Conservation (phyloP, 2,329 filamentous ascomycete genomes). For the Didymella pinodella region DNA sequence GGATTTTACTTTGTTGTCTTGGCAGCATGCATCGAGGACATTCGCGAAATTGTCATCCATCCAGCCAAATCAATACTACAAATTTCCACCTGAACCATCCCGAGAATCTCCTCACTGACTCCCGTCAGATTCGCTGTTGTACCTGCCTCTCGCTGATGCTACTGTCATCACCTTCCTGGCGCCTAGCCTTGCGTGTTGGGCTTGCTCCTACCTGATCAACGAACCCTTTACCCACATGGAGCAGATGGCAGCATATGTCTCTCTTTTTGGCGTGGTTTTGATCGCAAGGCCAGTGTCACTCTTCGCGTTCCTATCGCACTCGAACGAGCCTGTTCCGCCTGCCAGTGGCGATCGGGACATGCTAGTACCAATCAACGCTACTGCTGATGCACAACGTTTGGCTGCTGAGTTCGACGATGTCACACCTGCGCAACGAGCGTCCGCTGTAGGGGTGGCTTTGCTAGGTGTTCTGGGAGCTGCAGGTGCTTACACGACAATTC, state of each 20-base stretch:
- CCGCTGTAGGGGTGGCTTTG: constrained; percentile 75
- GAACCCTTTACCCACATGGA: constrained; percentile 82
- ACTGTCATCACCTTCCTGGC: constrained; percentile 89
- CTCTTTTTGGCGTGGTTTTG: constrained; percentile 79
- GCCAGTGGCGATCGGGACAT: constrained; percentile 10
- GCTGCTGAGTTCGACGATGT: constrained; percentile 53
- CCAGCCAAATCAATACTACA: background rate
- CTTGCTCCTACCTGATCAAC: constrained; percentile 76
- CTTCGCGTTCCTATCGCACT: constrained; percentile 53
- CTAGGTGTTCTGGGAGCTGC: constrained; percentile 80
- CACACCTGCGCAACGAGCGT: constrained; percentile 70
- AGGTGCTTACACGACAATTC: constrained; percentile 76
- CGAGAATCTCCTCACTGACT: constrained; percentile 17
- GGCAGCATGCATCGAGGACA: background rate
- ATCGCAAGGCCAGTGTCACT: constrained; percentile 76
- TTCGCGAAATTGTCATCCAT: background rate
- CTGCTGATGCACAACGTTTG: constrained; percentile 28
- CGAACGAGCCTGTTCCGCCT: constrained; percentile 26
- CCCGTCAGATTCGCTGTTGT: constrained; percentile 68
- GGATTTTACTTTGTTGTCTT: background rate
- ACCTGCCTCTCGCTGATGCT: constrained; percentile 84
- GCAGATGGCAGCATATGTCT: constrained; percentile 77
- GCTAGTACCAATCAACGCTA: constrained; percentile 43
- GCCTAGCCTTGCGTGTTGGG: constrained; percentile 79
- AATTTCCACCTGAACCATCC: background rate